A percentile compares a stretch with the other conserved stretches of the same genome.
Conservation (phyloP, 108 stramenopile species). For the Pseudonitzschia delicatissima region DNA sequence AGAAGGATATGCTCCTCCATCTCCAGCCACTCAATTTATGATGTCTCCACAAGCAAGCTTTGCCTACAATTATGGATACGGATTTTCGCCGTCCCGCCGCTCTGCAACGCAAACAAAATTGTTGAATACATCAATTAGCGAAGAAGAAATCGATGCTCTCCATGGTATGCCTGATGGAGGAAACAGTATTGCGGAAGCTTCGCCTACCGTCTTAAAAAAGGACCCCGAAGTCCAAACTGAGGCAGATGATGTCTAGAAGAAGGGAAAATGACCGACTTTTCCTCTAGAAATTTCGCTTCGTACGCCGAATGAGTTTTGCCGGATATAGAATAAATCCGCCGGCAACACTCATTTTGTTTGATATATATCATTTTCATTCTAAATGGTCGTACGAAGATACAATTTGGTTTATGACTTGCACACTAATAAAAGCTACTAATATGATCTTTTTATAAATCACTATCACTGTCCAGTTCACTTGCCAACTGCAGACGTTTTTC, state of each 20-base stretch:
- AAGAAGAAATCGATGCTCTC: conserved; percentile 12
- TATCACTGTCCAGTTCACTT: neutral
- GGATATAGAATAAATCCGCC: conserved; percentile 9
- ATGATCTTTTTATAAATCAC: neutral
- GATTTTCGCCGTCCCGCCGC: conserved; percentile 13
- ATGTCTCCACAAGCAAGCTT: conserved; percentile 51
- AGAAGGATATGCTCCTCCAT: conserved; percentile 48
- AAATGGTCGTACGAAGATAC: neutral
- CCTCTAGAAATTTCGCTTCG: no score
- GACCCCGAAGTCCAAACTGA: neutral
- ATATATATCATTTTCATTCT: neutral
- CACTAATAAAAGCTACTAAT: conserved; percentile 1
- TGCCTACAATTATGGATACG: conserved; percentile 41
- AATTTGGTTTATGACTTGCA: neutral
- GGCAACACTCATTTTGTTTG: neutral
- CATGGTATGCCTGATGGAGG: conserved; percentile 10
- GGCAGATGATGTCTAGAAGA: neutral
- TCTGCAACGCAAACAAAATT: neutral
- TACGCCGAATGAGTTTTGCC: neutral
- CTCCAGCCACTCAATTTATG: conserved; percentile 63
- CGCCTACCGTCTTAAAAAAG: neutral
- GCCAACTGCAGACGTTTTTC: conserved; percentile 29
- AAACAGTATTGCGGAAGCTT: neutral
- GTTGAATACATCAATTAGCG: conserved; percentile 13
- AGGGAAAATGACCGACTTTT: no score